Evolutionary conservation across 257 asterid species (phyloP).

Genomic region (Solanum raphanifolium): DNA sequence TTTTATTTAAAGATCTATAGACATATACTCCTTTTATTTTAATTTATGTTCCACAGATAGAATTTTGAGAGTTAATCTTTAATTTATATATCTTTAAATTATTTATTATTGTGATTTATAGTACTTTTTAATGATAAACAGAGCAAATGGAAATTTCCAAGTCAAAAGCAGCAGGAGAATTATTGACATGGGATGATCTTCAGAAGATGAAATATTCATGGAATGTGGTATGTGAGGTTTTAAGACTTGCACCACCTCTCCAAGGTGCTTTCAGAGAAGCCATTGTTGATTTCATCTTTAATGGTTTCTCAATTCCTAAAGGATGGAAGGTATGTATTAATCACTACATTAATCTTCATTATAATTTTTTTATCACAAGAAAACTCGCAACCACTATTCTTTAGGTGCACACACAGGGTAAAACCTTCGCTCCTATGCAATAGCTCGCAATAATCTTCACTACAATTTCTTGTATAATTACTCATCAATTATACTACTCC

Average conservation of each 20-base stretch:
- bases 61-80: too few relatives aligned
- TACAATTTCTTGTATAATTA: too few relatives aligned
- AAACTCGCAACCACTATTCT: too few relatives aligned
- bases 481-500: too few relatives aligned
- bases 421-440: too few relatives aligned
- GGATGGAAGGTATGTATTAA: slow-evolving; percentile 56
- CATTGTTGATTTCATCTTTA: slow-evolving; percentile 25
- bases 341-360: neutral
- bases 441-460: too few relatives aligned
- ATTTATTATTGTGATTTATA: too few relatives aligned
- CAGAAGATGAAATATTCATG: slow-evolving; percentile 24
- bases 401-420: too few relatives aligned
- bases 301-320: slow-evolving; percentile 45
- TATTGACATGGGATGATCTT: slow-evolving; percentile 38
- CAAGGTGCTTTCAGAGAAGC: slow-evolving; percentile 58
- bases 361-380: neutral
- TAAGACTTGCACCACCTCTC: slow-evolving; percentile 2
- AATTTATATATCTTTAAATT: too few relatives aligned
- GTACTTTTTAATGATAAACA: neutral
- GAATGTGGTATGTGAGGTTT: neutral
- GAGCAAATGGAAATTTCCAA: slow-evolving; percentile 49
- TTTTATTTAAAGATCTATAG: neutral
- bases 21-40: too few relatives aligned
- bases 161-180: slow-evolving; percentile 23
- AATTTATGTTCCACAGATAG: too few relatives aligned